Conservation (phyloP, 306 rosid genomes). For the Sesbania bispinosa region DNA sequence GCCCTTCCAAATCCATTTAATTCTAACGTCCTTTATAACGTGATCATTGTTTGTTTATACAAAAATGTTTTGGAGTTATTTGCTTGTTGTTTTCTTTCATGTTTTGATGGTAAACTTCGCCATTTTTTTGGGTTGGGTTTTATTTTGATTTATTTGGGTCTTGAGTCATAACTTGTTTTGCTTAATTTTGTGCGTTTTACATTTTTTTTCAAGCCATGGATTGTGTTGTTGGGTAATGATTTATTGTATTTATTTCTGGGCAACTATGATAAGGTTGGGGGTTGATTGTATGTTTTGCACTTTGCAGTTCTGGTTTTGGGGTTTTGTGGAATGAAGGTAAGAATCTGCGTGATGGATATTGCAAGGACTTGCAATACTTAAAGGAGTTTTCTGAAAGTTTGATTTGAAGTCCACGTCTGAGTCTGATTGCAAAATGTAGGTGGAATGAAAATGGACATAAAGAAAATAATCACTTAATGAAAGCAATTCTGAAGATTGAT, state of each 20-base stretch:
- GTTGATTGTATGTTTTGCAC: too few species aligned
- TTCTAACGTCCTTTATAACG: neutral
- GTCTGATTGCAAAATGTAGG: neutral
- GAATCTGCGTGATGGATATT: neutral
- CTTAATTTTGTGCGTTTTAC: neutral
- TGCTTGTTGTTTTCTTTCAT: neutral
- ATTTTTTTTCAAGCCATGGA: neutral
- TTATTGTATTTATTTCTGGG: neutral
- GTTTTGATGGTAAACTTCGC: neutral
- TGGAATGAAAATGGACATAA: neutral
- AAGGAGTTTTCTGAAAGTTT: neutral
- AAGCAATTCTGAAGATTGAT: neutral
- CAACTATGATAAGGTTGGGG: neutral
- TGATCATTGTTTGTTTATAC: neutral
- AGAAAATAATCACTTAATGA: neutral
- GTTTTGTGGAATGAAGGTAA: neutral
- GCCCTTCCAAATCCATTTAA: too few species aligned
- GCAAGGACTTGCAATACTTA: too few species aligned
- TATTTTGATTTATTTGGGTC: neutral
- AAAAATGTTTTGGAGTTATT: neutral
- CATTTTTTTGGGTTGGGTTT: neutral
- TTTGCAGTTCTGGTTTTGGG: neutral
- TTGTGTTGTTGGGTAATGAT: neutral
- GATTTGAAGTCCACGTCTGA: neutral
- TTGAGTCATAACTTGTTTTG: neutral